Conservation (phyloP, 192 early-diverging fungal species). For the Coemansia sp. region DNA sequence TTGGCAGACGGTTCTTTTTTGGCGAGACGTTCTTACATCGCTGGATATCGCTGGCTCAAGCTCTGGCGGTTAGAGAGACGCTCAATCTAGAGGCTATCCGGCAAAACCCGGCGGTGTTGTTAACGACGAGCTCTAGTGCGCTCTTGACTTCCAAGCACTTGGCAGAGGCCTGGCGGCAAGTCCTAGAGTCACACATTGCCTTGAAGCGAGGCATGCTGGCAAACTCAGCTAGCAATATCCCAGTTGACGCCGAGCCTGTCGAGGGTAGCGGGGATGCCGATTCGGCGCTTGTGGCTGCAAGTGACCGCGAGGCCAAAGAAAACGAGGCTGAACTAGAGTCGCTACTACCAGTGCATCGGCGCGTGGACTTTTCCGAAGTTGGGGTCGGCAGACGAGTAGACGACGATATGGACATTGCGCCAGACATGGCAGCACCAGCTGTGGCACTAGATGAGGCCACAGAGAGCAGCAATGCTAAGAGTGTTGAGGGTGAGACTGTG, state of each 20-base stretch:
- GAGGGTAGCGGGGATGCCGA: background rate
- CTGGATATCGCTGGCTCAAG: constrained; percentile 51
- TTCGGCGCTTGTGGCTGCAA: background rate
- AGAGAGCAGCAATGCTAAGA: background rate
- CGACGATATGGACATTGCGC: constrained; percentile 35
- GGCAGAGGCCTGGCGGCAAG: constrained; percentile 33
- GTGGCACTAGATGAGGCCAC: background rate
- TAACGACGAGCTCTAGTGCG: background rate
- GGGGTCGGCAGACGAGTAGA: constrained; percentile 39
- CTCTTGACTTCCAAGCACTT: constrained; percentile 30
- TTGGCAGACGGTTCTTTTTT: constrained; percentile 46
- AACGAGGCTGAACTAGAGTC: background rate
- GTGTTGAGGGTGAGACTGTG: background rate
- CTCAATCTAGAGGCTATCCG: constrained; percentile 16
- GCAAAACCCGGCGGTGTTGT: constrained; percentile 7
- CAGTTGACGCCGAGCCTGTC: background rate
- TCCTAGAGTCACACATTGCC: constrained; percentile 38
- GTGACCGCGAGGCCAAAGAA: background rate
- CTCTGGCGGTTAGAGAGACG: constrained; percentile 33
- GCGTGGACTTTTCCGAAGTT: constrained; percentile 41
- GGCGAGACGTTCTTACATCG: constrained; percentile 53
- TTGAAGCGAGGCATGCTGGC: constrained; percentile 27
- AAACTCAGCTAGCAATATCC: background rate
- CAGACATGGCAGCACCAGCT: background rate
- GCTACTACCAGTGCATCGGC: constrained; percentile 23